phyloP scores from a whole-genome alignment of 2,329 filamentous ascomycete genomes.

The Sporothrix luriei region DNA sequence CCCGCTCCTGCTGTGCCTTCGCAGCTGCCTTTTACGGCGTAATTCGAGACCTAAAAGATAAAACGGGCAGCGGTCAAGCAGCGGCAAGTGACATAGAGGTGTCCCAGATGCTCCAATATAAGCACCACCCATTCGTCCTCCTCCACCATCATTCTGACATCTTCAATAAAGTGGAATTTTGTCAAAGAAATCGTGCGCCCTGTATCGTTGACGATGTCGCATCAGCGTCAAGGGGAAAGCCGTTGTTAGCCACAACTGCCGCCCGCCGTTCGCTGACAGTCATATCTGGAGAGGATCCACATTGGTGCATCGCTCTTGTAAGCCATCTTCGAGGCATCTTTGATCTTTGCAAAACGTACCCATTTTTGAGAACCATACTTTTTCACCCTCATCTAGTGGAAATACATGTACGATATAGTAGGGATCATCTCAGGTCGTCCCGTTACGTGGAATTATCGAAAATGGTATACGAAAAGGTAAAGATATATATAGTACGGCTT shows the following conservation, averaged over 20 bases:
- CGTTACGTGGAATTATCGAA: conserved; percentile 23
- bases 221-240: background rate
- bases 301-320: background rate
- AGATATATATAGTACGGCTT: background rate
- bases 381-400: background rate
- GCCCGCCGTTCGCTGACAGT: background rate
- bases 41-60: conserved; percentile 14
- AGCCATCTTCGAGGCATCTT: background rate
- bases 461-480: conserved; percentile 11
- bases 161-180: background rate
- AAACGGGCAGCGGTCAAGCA: background rate
- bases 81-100: conserved; percentile 1
- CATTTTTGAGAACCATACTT: background rate
- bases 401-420: background rate
- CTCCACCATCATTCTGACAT: too few relatives aligned
- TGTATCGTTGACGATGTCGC: background rate
- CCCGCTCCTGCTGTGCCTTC: conserved; percentile 17
- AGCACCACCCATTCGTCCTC: background rate
- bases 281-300: background rate
- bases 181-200: background rate
- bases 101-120: background rate
- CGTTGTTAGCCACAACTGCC: too few relatives aligned
- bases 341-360: background rate
- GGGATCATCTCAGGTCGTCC: background rate
- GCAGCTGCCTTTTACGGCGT: conserved; percentile 25